Evolutionary conservation across 2,329 filamentous ascomycete genomes (phyloP), one percentile per base, ranked within the genome.

Genomic region (Metarhizium anisopliae): DNA sequence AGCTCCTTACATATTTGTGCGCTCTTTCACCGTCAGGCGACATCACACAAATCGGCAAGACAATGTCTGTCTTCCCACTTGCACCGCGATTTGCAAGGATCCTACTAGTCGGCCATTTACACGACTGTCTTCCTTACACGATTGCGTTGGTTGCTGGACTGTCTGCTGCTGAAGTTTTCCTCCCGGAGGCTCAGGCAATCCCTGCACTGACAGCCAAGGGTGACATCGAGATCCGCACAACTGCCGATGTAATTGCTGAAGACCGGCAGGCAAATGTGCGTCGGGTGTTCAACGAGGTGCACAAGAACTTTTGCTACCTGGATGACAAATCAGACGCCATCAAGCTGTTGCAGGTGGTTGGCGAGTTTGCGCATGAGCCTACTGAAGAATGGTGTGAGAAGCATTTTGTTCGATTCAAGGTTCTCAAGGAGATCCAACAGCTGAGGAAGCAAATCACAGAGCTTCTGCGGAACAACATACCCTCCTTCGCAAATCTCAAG

Each of bases 81-180:
- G 90, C 90, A 32, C 95, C 94, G 18, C 84, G 94, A 1, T 96
- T 95, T 66, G 86, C 92, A 7, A 89, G 93, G 55, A 97, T 97
- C 71, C 75, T 99, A n/a, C 77, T 95, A 8, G 85, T 96, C 51
- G 93, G 92, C 0, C 85, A 95, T 65, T 79, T 89, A 30, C 87
- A 95, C 66, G 83, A 85, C 57, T 92, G 94, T 59, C 78, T 95
- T 52, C 86, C 87, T 0, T 93, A 95, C 66, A 89, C 91, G 3
- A 87, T 97, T 58, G 90, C 91, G 2, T 75, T 97, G 11, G 92
- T 99, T 3, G 89, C 94, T 0, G 90, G 88, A 1, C 76, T 99
- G 4, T 95, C 93, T 0, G 90, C 93, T 0, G 87, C 89, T 0
- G 93, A 97, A 63, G 73, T 97, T 3, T 96, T 95, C 67, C 77